Conservation (phyloP, 2,329 filamentous ascomycete genomes). For the Coniella vitis region DNA sequence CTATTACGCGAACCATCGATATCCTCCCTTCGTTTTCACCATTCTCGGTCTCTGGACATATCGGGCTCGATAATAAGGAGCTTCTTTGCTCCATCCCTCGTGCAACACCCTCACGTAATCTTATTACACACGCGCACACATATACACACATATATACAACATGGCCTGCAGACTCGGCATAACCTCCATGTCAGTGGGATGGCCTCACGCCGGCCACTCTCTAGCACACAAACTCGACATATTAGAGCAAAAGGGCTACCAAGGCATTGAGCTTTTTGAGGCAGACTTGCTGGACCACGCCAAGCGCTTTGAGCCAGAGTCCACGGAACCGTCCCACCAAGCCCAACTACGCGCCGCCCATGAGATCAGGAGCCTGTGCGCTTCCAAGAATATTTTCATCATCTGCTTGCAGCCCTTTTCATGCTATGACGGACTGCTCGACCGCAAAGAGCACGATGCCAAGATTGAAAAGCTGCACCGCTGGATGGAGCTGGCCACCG, state of each 20-base stretch:
- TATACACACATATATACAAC: conserved; percentile 15
- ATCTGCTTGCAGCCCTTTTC: conserved; percentile 70
- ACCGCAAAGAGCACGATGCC: conserved; percentile 49
- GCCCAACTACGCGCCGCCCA: conserved; percentile 46
- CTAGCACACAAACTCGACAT: conserved; percentile 61
- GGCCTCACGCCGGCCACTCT: conserved; percentile 59
- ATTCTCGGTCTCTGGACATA: background rate
- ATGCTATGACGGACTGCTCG: conserved; percentile 68
- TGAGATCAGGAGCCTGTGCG: conserved; percentile 50
- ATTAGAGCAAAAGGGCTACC: conserved; percentile 57
- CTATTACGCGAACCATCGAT: no score
- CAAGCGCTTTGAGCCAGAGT: conserved; percentile 17
- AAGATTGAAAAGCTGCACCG: conserved; percentile 56
- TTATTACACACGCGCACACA: no score
- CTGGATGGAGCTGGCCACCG: conserved; percentile 62
- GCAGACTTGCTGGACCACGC: conserved; percentile 58
- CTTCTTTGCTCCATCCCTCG: no score
- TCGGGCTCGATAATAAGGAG: background rate
- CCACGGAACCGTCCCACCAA: conserved; percentile 16
- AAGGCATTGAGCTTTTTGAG: conserved; percentile 70
- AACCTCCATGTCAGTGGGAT: conserved; percentile 70
- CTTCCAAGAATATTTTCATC: conserved; percentile 40
- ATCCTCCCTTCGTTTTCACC: no score
- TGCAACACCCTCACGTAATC: no score
- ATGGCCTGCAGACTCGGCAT: conserved; percentile 60